Evolutionary conservation across 306 rosid genomes (phyloP).

Genomic region (Pterocarpus macrocarpus): DNA sequence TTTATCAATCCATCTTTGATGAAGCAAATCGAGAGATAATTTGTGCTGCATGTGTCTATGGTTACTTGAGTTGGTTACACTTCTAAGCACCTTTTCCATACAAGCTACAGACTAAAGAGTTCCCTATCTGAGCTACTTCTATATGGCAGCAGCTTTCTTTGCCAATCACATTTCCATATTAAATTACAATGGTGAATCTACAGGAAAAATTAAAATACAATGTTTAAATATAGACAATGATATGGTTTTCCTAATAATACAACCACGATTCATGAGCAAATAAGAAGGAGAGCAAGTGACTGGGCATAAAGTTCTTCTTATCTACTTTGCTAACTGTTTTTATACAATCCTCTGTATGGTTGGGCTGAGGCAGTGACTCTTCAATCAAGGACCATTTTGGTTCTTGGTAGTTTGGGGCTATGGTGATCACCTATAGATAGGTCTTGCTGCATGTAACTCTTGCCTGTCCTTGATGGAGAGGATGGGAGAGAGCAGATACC

Average conservation of each 20-base stretch:
- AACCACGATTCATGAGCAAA: slow-evolving; percentile 9
- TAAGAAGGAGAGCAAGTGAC: slow-evolving; percentile 11
- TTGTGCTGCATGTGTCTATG: neutral
- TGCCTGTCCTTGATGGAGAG: neutral
- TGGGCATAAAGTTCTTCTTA: too few species aligned
- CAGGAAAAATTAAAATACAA: slow-evolving; percentile 19
- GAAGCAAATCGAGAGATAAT: neutral
- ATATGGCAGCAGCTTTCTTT: slow-evolving; percentile 9
- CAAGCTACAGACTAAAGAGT: neutral
- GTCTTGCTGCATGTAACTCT: neutral
- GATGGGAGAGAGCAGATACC: neutral
- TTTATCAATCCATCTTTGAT: slow-evolving; percentile 14
- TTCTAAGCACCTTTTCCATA: slow-evolving; percentile 11
- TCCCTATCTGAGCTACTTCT: neutral
- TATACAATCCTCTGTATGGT: neutral
- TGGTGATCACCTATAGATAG: slow-evolving; percentile 15
- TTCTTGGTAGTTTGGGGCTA: slow-evolving; percentile 24
- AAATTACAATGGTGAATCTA: slow-evolving; percentile 3
- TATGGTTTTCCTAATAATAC: slow-evolving; percentile 22
- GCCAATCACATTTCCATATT: slow-evolving; percentile 5
- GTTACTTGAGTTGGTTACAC: neutral
- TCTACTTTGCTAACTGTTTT: neutral
- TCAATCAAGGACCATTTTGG: neutral
- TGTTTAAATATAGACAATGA: slow-evolving; percentile 1
- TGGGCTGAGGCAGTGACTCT: neutral